These are phyloP conservation scores for Dactylella cylindrospora DNA, from an alignment of 2,329 filamentous ascomycete genomes.

Conservation along the genomic window DNA sequence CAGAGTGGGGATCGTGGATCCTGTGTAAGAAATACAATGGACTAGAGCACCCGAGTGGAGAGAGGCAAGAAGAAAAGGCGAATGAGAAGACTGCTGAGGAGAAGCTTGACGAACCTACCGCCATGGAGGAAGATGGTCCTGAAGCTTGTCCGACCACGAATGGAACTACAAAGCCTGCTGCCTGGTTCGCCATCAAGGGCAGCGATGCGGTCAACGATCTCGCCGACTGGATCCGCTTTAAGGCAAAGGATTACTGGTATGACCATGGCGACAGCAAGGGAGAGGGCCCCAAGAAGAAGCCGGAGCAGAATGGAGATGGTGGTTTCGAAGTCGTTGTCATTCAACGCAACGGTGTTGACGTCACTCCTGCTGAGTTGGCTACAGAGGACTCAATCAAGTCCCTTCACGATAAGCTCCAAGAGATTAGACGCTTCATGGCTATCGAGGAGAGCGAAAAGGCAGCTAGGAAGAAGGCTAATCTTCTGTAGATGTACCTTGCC, in stretches of 20 bases:
- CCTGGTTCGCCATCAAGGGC: slow-evolving; percentile 38
- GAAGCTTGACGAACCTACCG: slow-evolving; percentile 9
- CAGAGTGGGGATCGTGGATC: slow-evolving; percentile 41
- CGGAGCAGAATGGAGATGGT: slow-evolving; percentile 12
- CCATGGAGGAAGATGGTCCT: slow-evolving; percentile 8
- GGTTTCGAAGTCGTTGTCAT: slow-evolving; percentile 36
- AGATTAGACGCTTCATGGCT: slow-evolving; percentile 40
- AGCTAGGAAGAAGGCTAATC: slow-evolving; percentile 39
- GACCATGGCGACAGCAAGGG: slow-evolving; percentile 25
- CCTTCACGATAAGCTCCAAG: slow-evolving; percentile 33
- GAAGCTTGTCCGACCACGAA: slow-evolving; percentile 32
- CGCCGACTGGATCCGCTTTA: slow-evolving; percentile 41
- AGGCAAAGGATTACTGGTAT: slow-evolving; percentile 40
- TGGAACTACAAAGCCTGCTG: slow-evolving; percentile 1
- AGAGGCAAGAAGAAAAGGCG: too few species aligned
- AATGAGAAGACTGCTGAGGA: slow-evolving; percentile 14
- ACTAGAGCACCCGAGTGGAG: slow-evolving; percentile 28
- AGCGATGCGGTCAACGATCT: slow-evolving; percentile 36
- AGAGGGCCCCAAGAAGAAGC: slow-evolving; percentile 23
- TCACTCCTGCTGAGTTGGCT: slow-evolving; percentile 28
- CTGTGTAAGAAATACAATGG: slow-evolving; percentile 37
- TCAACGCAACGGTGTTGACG: slow-evolving; percentile 21
- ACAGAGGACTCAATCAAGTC: slow-evolving; percentile 42
- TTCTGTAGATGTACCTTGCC: slow-evolving; percentile 12
- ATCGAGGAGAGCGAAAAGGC: slow-evolving; percentile 43